These are phyloP conservation scores for Trichoderma sp. DNA, from an alignment of 2,329 filamentous ascomycete species.

Conservation along the genomic window DNA sequence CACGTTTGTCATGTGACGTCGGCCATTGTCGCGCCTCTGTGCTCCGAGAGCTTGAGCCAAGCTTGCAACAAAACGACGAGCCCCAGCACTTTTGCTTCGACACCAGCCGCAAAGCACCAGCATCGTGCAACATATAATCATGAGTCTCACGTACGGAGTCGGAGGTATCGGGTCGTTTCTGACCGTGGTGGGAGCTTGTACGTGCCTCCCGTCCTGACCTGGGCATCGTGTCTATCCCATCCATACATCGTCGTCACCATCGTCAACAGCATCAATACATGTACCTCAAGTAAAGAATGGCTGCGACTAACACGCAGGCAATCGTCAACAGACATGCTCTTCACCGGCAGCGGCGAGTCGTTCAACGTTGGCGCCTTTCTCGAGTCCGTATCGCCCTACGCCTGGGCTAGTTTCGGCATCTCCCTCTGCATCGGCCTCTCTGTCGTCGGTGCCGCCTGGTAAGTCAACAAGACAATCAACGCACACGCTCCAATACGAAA, in stretches of 20 bases:
- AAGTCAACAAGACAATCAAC: slow-evolving; percentile 51
- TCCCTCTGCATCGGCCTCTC: slow-evolving; percentile 93
- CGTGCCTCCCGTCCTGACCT: slow-evolving; percentile 34
- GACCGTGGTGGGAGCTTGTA: slow-evolving; percentile 75
- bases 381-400: slow-evolving; percentile 89
- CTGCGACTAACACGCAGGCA: not conserved
- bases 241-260: not conserved
- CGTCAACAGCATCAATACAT: not conserved
- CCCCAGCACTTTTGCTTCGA: slow-evolving; percentile 23
- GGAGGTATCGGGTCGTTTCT: slow-evolving; percentile 67
- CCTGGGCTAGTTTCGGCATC: slow-evolving; percentile 89
- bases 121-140: slow-evolving; percentile 38
- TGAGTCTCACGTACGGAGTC: slow-evolving; percentile 71
- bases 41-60: slow-evolving; percentile 23
- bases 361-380: slow-evolving; percentile 98
- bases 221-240: too few species aligned
- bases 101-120: slow-evolving; percentile 22
- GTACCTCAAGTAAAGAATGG: not conserved
- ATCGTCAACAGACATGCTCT: slow-evolving; percentile 81
- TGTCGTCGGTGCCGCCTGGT: slow-evolving; percentile 97
- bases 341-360: slow-evolving; percentile 90
- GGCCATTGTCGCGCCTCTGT: slow-evolving; percentile 24
- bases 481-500: not conserved
- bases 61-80: slow-evolving; percentile 21
- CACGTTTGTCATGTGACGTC: slow-evolving; percentile 38